Evolutionary conservation across 1,139 yeast genomes (phyloP).

Genomic region (Debaryomycetaceae sp.): DNA sequence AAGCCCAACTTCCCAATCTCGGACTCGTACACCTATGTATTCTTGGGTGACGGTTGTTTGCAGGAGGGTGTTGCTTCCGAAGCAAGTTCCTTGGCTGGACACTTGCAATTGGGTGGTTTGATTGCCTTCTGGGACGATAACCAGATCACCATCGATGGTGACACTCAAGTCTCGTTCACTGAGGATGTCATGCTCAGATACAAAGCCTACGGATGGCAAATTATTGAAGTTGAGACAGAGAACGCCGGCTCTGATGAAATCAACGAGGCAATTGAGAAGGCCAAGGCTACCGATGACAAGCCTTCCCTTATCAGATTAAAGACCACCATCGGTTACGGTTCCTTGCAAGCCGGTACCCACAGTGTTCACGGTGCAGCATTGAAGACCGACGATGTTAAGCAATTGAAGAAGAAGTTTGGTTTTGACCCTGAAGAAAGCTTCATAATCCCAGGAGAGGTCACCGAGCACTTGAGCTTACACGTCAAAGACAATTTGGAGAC

Average conservation of each 20-base stretch:
- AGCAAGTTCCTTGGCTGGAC: conserved; percentile 95
- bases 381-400: conserved; percentile 89
- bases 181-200: conserved; percentile 88
- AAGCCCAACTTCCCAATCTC: conserved; percentile 73
- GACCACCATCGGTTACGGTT: conserved; percentile 95
- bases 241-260: conserved; percentile 75
- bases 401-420: conserved; percentile 80
- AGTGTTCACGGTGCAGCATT: conserved; percentile 97
- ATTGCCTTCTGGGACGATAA: conserved; percentile 97
- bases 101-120: conserved; percentile 88
- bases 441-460: conserved; percentile 79
- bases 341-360: conserved; percentile 81
- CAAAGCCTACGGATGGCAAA: conserved; percentile 95
- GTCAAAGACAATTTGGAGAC: conserved; percentile 56
- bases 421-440: conserved; percentile 85
- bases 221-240: conserved; percentile 74
- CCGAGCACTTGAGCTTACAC: conserved; percentile 59
- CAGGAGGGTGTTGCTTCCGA: conserved; percentile 98
- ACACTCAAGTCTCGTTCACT: conserved; percentile 86
- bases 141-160: conserved; percentile 96
- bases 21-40: conserved; percentile 72
- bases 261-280: conserved; percentile 67
- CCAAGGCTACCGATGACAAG: conserved; percentile 65
- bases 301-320: conserved; percentile 89
- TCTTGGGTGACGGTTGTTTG: conserved; percentile 98